Base-by-base conservation (phyloP, 1,284 basidiomycete genomes). In the Apiotrichum sp. region DNA sequence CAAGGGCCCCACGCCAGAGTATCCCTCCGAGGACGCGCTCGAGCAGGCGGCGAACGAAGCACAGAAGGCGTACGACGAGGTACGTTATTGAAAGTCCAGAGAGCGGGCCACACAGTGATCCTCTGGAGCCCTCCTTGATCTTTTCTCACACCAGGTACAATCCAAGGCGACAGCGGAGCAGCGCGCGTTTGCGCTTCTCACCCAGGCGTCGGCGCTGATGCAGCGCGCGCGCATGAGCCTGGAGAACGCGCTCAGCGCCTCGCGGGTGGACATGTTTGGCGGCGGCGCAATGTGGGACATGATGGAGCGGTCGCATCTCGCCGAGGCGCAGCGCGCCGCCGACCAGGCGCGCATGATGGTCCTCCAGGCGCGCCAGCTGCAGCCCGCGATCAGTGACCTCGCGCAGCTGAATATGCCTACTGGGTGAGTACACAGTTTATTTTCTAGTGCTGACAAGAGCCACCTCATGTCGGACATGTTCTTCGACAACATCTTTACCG, bases 401-500 rank as follows among this genome's bases (percentile, higher is more conserved):
- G 32, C 36, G 35, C 33, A 40, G 9, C 41, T 62, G 1, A 40
- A 52, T 9, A 47, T 64, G 40, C 58, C 63, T 0, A 55, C 56
- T 44, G 58, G 56, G 55, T 61, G 47, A 55, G 55, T 56, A 22
- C 31, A 14, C 8, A 40, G 13, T 29, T 14, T n/a, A 10, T 44
- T 22, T 6, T 43, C 50, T 9, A n/a, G 7, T 22, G n/a, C 50
- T 44, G 10, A 52, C 47, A 49, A 14, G 46, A 56, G 55, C 41
- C 48, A 59, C 33, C 44, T 63, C 33, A 53, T 61, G 56, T 46
- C 53, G 11, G 64, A 65, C 47, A 52, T 65, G 41, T 54, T 62
- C 39, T 63, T 65, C 46, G 64, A 65, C 55, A 62, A 59, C 45
- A 53, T 59, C 45, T 65, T 57, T 34, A 57, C 56, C 50, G 64